These are phyloP conservation scores for Russula dissimulans DNA, from an alignment of 768 basidiomycete species.

Conservation along the genomic window DNA sequence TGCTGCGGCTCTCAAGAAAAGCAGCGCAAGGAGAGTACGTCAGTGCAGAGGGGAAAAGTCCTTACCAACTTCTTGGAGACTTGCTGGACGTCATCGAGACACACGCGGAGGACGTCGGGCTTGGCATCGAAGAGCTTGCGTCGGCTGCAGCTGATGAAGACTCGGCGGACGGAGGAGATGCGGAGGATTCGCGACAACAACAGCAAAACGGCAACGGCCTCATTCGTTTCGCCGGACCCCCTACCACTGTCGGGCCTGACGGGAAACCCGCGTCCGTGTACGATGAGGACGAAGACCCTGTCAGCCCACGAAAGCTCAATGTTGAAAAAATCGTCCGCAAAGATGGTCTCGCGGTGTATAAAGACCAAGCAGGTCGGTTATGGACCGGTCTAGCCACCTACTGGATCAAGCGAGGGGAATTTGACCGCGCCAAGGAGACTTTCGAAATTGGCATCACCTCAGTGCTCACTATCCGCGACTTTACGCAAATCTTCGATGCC, in stretches of 20 bases:
- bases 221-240: constrained; percentile 62
- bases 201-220: constrained; percentile 27
- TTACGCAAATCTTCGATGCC: constrained; percentile 95
- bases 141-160: constrained; percentile 32
- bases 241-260: constrained; percentile 43
- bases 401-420: constrained; percentile 96
- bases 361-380: constrained; percentile 91
- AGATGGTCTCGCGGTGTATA: constrained; percentile 84
- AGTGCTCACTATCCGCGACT: constrained; percentile 92
- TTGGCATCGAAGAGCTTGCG: constrained; percentile 58
- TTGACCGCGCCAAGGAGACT: constrained; percentile 77
- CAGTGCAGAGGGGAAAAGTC: constrained; percentile 88
- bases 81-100: constrained; percentile 89
- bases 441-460: constrained; percentile 80
- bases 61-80: constrained; percentile 87
- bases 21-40: constrained; percentile 75
- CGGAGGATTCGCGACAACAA: constrained; percentile 32
- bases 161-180: constrained; percentile 41
- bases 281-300: constrained; percentile 79
- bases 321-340: constrained; percentile 77
- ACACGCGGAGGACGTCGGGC: constrained; percentile 85
- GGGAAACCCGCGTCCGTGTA: constrained; percentile 45
- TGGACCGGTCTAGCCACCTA: constrained; percentile 97
- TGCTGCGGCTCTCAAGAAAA: constrained; percentile 75
- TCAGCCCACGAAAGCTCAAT: constrained; percentile 61